Evolutionary conservation across 345 rosid genomes (phyloP), one percentile per base, ranked within the genome.

Genomic region (Eucalyptus albens): DNA sequence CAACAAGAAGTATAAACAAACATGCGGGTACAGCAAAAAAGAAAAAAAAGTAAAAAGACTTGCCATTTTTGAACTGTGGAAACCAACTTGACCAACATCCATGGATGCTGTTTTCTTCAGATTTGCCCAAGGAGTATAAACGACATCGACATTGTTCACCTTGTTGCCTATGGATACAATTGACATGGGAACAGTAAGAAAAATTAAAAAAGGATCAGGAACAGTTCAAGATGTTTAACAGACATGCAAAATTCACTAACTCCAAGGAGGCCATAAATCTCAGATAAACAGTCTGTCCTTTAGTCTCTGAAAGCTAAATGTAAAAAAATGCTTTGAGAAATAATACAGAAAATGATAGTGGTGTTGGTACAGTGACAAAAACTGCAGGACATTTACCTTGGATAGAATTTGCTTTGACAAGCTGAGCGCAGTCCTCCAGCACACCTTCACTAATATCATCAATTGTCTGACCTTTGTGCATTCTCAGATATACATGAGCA

Each of bases 21-120:
- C 50, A 80, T 29, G 19, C 37, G 26, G 88, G 60, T 31, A 31
- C 88, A 31, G 16, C 12, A 7, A 31, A 37, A 47, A n/a, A 50
- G 15, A 27, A 47, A 50, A 50, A 56, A 9, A 62, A 31, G 62
- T 87, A 16, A 27, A 77, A 72, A 82, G 88, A 55, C 93, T 94
- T 91, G 95, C 99, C 98, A 94, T 95, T 95, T 95, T 98, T 4
- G 98, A 56, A 92, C 94, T 96, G 93, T 96, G 94, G 93, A 98
- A 98, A 89, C 99, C 98, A 89, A 98, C 98, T 96, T 98, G 99
- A 55, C 99, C 99, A 89, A 97, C 99, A 92, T 98, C 99, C 99
- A 98, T 98, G 87, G 99, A 96, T 86, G 98, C 95, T 86, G 98
- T 96, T 92, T 97, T 98, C 96, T 96, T 98, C 92, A 98, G 94